A percentile compares a stretch with the other conserved stretches of the same genome.
These are phyloP conservation scores for Thuidium tamariscinum DNA, from an alignment of 225 moss, liverwort and hornwort genomes.

Conservation along the genomic window DNA sequence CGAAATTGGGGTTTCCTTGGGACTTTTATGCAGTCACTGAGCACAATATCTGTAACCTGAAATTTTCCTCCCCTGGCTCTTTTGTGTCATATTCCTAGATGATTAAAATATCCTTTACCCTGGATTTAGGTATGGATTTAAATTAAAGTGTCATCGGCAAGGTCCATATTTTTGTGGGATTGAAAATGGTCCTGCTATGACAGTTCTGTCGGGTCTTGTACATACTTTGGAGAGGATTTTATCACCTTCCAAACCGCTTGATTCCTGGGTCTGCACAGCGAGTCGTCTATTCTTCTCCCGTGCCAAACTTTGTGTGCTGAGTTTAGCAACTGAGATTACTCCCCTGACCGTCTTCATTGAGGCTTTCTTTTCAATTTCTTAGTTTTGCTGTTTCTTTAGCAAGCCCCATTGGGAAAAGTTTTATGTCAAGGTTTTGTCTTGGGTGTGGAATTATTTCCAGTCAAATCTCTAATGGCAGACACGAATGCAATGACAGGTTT, in stretches of 20 bases:
- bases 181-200: background rate
- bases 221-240: background rate
- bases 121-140: background rate
- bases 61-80: background rate
- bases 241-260: background rate
- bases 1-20: background rate
- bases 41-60: background rate
- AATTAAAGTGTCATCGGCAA: background rate
- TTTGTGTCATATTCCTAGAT: background rate
- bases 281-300: background rate
- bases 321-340: background rate
- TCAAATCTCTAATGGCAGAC: background rate
- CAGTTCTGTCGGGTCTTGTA: background rate
- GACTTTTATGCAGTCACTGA: background rate
- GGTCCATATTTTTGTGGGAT: background rate
- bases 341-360: background rate
- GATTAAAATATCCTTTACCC: background rate
- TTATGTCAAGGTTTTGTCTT: background rate
- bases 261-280: background rate
- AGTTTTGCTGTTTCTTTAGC: background rate
- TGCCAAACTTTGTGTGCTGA: background rate
- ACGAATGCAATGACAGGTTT: constrained; percentile 29
- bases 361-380: background rate
- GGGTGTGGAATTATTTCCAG: background rate
- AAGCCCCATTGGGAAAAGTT: background rate